Conservation (phyloP, 225 moss, liverwort and hornwort genomes). For the Pseudoscleropodium purum region DNA sequence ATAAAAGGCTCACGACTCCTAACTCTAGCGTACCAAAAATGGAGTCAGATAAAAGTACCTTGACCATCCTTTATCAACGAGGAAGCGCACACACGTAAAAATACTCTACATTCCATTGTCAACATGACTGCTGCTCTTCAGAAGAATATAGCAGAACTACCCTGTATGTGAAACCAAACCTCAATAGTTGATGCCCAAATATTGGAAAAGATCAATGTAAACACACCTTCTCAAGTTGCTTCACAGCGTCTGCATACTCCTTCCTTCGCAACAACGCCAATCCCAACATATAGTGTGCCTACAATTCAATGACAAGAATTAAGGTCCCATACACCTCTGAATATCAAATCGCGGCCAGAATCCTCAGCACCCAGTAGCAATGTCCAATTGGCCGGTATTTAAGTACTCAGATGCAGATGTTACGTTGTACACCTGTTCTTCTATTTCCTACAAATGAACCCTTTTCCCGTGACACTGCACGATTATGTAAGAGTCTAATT, state of each 20-base stretch:
- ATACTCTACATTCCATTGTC: background rate
- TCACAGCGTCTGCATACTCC: conserved; percentile 26
- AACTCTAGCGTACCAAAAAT: background rate
- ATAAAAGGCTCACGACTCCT: background rate
- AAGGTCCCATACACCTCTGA: background rate
- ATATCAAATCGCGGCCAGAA: background rate
- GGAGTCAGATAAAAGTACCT: background rate
- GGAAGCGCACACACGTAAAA: background rate
- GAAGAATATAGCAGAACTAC: background rate
- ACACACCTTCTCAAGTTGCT: conserved; percentile 38
- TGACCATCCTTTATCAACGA: background rate
- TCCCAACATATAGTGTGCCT: conserved; percentile 43
- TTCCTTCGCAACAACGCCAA: conserved; percentile 31
- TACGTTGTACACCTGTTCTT: background rate
- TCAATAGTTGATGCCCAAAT: background rate
- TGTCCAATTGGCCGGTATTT: background rate
- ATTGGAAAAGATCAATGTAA: background rate
- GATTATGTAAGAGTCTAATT: background rate
- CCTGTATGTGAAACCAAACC: background rate
- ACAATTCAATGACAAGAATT: background rate
- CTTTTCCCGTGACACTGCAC: background rate
- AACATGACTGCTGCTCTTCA: background rate
- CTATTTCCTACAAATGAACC: background rate
- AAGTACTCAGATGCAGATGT: background rate
- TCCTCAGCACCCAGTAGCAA: background rate